phyloP scores from a whole-genome alignment of 202 grass and related monocot genomes.

The Setaria viridis region DNA sequence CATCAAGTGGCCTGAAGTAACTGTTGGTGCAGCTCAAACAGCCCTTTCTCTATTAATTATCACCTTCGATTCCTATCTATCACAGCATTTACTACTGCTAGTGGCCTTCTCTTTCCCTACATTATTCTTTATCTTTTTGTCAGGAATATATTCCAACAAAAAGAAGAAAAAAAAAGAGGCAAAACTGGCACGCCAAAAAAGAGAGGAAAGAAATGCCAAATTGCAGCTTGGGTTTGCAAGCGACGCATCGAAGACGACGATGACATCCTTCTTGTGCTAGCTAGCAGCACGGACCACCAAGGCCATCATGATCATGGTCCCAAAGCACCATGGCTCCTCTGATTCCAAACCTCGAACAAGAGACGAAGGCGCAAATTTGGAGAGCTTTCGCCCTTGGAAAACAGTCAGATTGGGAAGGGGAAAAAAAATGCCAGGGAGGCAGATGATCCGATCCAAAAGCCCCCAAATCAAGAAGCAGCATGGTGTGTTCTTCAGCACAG shows the following conservation, averaged over 20 bases:
- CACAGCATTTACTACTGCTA: slow-evolving; percentile 29
- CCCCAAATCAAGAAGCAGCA: background rate
- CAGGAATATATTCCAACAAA: slow-evolving; percentile 38
- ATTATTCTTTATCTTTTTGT: slow-evolving; percentile 8
- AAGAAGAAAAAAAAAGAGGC: background rate
- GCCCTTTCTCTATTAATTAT: background rate
- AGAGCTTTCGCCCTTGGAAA: background rate
- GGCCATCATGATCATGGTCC: slow-evolving; percentile 19
- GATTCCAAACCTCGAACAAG: background rate
- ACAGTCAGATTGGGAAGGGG: background rate
- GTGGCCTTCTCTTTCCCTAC: slow-evolving; percentile 20
- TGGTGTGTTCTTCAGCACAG: slow-evolving; percentile 25
- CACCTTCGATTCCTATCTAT: background rate
- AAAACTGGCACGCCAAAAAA: background rate
- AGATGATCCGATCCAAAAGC: background rate
- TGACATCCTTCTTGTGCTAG: slow-evolving; percentile 7
- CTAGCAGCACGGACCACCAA: slow-evolving; percentile 34
- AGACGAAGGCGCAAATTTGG: background rate
- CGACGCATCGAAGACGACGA: slow-evolving; percentile 16
- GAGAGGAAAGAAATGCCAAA: background rate
- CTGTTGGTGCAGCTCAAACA: slow-evolving; percentile 21
- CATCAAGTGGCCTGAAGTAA: slow-evolving; percentile 21
- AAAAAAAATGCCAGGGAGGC: background rate
- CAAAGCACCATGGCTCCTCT: background rate
- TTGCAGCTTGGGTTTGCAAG: slow-evolving; percentile 9